phyloP scores from a whole-genome alignment of 495 filamentous ascomycete genomes.

The Immersiella caudata region DNA sequence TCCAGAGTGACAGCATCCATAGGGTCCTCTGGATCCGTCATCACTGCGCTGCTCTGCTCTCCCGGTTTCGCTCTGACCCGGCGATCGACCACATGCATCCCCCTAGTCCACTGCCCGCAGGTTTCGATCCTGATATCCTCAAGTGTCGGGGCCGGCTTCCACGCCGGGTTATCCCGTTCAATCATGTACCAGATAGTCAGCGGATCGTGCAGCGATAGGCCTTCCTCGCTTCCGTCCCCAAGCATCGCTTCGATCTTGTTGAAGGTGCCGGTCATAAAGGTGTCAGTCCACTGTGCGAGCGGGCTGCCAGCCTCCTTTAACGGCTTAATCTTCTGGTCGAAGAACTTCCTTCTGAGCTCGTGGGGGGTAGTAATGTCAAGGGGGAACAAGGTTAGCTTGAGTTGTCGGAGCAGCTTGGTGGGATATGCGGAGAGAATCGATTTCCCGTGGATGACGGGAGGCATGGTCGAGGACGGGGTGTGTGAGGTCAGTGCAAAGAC shows the following conservation, averaged over 20 bases:
- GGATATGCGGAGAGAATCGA: conserved; percentile 66
- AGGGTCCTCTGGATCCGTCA: conserved; percentile 38
- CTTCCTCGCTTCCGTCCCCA: conserved; percentile 55
- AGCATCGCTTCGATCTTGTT: conserved; percentile 68
- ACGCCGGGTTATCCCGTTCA: conserved; percentile 54
- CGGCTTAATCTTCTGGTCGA: conserved; percentile 57
- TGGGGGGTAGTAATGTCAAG: conserved; percentile 87
- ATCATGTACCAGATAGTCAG: conserved; percentile 86
- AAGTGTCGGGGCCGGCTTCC: conserved; percentile 50
- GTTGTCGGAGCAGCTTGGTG: conserved; percentile 58
- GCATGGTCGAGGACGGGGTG: conserved; percentile 67
- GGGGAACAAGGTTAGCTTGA: conserved; percentile 81
- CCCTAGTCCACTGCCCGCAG: conserved; percentile 88
- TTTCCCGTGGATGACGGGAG: conserved; percentile 53
- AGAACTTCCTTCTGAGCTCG: conserved; percentile 61
- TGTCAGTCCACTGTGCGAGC: conserved; percentile 77
- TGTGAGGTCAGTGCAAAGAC: conserved; percentile 89
- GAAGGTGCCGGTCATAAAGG: conserved; percentile 78
- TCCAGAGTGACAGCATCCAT: conserved; percentile 39
- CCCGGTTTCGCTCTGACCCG: conserved; percentile 61
- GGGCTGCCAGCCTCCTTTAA: conserved; percentile 64
- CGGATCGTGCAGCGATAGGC: conserved; percentile 83
- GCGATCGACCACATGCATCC: conserved; percentile 83
- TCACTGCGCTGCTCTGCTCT: conserved; percentile 52
- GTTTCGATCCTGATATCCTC: conserved; percentile 87